phyloP scores from a whole-genome alignment of 2,329 filamentous ascomycete species.

The Polychaeton citri region DNA sequence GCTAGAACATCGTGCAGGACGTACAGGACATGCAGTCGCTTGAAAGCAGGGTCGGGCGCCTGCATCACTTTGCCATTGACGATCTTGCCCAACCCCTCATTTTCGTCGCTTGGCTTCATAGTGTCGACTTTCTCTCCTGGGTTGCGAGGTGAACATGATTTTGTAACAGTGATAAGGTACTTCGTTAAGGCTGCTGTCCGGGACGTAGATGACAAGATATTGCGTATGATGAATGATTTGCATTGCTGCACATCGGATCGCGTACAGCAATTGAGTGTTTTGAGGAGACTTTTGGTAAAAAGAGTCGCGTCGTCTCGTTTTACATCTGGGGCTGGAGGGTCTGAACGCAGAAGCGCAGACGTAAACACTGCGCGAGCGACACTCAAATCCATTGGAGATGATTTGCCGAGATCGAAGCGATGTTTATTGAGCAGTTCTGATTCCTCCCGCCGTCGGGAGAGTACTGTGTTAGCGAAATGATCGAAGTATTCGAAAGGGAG shows the following conservation, averaged over 20 bases:
- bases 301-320: neutral
- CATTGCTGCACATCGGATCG: conserved; percentile 7
- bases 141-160: conserved; percentile 4
- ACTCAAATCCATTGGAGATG: neutral
- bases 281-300: neutral
- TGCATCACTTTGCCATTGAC: conserved; percentile 6
- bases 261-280: neutral
- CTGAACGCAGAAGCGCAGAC: neutral
- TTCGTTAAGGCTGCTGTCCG: conserved; percentile 6
- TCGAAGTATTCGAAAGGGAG: too few relatives aligned
- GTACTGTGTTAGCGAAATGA: too few relatives aligned
- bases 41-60: conserved; percentile 8
- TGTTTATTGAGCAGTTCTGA: too few relatives aligned
- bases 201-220: conserved; percentile 6
- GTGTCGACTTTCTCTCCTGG: conserved; percentile 1
- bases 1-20: conserved; percentile 9
- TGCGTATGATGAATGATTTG: conserved; percentile 9
- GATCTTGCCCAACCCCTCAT: conserved; percentile 5
- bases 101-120: conserved; percentile 3
- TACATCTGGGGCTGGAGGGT: neutral
- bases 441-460: too few relatives aligned
- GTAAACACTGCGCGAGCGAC: neutral
- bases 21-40: conserved; percentile 11
- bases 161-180: conserved; percentile 8
- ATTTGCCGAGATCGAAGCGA: too few relatives aligned